A percentile compares a stretch with the other conserved stretches of the same genome.
These are phyloP conservation scores for Fusarium clavum DNA, from an alignment of 2,329 filamentous ascomycete genomes.

Conservation along the genomic window DNA sequence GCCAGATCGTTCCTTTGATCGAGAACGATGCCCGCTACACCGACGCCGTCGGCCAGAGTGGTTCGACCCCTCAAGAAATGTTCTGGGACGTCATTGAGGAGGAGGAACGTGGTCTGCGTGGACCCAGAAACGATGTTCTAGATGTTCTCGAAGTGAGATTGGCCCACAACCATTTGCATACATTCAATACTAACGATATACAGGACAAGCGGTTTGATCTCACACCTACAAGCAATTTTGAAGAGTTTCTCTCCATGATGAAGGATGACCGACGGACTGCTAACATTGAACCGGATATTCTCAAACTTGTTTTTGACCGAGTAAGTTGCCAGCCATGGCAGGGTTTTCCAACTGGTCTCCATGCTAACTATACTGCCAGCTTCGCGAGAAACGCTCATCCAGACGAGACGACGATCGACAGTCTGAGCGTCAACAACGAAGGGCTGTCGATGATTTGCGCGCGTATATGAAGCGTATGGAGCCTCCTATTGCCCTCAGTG, in stretches of 20 bases:
- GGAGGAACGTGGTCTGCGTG: slow-evolving; percentile 87
- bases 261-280: slow-evolving; percentile 88
- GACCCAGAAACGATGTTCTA: slow-evolving; percentile 82
- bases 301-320: slow-evolving; percentile 86
- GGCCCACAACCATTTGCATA: background rate
- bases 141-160: slow-evolving; percentile 85
- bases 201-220: slow-evolving; percentile 94
- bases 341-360: background rate
- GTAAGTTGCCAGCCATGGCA: slow-evolving; percentile 56
- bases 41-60: slow-evolving; percentile 83
- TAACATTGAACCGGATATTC: slow-evolving; percentile 83
- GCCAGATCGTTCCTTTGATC: slow-evolving; percentile 78
- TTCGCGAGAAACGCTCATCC: slow-evolving; percentile 87
- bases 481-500: slow-evolving; percentile 79
- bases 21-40: slow-evolving; percentile 85
- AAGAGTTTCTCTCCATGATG: slow-evolving; percentile 87
- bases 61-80: slow-evolving; percentile 87
- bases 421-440: slow-evolving; percentile 85
- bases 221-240: slow-evolving; percentile 84
- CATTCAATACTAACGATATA: slow-evolving; percentile 22
- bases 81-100: slow-evolving; percentile 98
- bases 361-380: slow-evolving; percentile 55
- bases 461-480: slow-evolving; percentile 90
- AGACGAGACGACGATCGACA: slow-evolving; percentile 86
- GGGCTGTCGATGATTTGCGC: slow-evolving; percentile 85